Evolutionary conservation across 2,329 filamentous ascomycete genomes (phyloP), one percentile per base, ranked within the genome.

Genomic region (Zymoseptoria brevis): DNA sequence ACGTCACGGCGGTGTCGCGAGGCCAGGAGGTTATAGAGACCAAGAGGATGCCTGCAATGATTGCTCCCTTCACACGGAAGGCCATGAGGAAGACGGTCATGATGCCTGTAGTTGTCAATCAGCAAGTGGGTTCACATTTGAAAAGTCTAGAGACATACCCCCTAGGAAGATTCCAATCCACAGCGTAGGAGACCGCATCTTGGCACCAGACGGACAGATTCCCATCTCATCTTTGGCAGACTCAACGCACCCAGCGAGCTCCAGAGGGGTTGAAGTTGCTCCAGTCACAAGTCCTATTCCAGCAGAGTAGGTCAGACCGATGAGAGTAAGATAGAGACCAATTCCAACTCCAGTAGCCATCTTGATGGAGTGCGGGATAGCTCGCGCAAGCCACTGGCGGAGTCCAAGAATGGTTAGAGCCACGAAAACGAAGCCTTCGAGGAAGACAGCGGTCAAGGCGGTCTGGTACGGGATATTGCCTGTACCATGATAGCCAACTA

Each of bases 1-100:
- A 90, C 5, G 90, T 93, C 58, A 95, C 86, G 0, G 81, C 72
- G 0, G 90, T 93, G 19, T 79, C 76, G 22, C 90, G 83, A 0
- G 90, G 90, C 90, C 90, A 96, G 8, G 89, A 95, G 73, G 94
- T 90, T 74, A 95, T 87, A 63, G 87, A 90, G 58, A 95, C 90
- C 24, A 95, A 82, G 24, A 92, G 73, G 64, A 95, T 94, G 45
- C 90, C 90, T 41, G 84, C 82, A 67, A 95, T 91, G 68, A 96
- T 88, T 58, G 90, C 90, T 59, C 90, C 90, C 76, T 93, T 93
- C 74, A 95, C 84, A 19, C 89, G 86, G 74, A 90, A 95, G 78
- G 92, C 83, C 86, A 93, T 88, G 57, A 95, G 77, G 64, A 94
- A 76, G 30, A 87, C 86, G 0, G 90, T 95, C 54, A 95, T 76